A percentile compares a stretch with the other conserved stretches of the same genome.
Evolutionary conservation across 371 early-diverging fungal species (phyloP).

Genomic region (Coemansia sp.): DNA sequence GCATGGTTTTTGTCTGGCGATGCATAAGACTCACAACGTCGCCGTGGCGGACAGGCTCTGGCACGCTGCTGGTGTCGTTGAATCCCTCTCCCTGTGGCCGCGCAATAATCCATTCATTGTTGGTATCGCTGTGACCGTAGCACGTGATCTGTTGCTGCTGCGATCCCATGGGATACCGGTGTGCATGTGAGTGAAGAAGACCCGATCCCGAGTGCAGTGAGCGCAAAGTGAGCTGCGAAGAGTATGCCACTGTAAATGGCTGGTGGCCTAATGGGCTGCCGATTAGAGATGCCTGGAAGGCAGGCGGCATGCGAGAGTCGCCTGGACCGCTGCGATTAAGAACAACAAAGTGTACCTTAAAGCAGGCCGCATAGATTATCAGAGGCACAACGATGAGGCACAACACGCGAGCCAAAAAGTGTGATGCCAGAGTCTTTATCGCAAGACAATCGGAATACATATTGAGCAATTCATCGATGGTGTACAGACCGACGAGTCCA

Average conservation of each 20-base stretch:
- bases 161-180: constrained; percentile 83
- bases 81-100: constrained; percentile 38
- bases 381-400: constrained; percentile 87
- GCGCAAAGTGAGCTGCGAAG: constrained; percentile 90
- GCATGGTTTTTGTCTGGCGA: constrained; percentile 65
- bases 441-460: constrained; percentile 79
- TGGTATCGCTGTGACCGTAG: constrained; percentile 87
- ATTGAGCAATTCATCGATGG: constrained; percentile 89
- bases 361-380: constrained; percentile 80
- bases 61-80: constrained; percentile 16
- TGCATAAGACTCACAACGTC: constrained; percentile 84
- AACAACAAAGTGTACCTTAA: constrained; percentile 89
- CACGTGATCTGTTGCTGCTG: constrained; percentile 38
- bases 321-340: constrained; percentile 87
- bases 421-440: constrained; percentile 65
- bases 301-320: constrained; percentile 96
- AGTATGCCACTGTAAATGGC: constrained; percentile 93
- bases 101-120: constrained; percentile 52
- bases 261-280: constrained; percentile 78
- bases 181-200: constrained; percentile 95
- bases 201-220: constrained; percentile 89
- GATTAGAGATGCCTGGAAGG: constrained; percentile 90
- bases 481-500: constrained; percentile 92
- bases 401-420: constrained; percentile 76
- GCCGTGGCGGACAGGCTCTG: constrained; percentile 68